Percentiles rank a stretch among this genome's conserved stretches.
Conservation (phyloP, 495 filamentous ascomycete genomes). For the Talaromyces nanjingensis region DNA sequence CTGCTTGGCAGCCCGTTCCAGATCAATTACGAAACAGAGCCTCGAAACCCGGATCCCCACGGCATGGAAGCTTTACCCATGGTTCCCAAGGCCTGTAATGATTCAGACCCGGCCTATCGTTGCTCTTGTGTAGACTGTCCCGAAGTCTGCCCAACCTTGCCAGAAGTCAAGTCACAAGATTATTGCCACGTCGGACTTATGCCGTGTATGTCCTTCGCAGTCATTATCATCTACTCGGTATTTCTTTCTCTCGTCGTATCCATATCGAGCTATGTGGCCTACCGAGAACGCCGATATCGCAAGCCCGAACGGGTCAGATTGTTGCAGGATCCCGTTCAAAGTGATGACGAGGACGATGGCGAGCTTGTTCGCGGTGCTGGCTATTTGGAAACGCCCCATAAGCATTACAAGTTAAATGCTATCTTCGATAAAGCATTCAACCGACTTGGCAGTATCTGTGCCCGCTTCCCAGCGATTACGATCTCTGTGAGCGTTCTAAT, state of each 20-base stretch:
- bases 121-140: slow-evolving; percentile 94
- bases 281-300: slow-evolving; percentile 60
- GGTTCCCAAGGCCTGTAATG: slow-evolving; percentile 77
- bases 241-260: slow-evolving; percentile 61
- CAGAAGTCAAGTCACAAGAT: slow-evolving; percentile 56
- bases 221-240: slow-evolving; percentile 77
- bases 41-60: slow-evolving; percentile 42
- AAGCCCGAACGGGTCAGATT: slow-evolving; percentile 75
- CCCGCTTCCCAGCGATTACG: slow-evolving; percentile 76
- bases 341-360: slow-evolving; percentile 80
- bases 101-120: slow-evolving; percentile 71
- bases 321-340: slow-evolving; percentile 74
- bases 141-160: slow-evolving; percentile 72
- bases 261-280: slow-evolving; percentile 66
- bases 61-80: slow-evolving; percentile 61
- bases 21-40: slow-evolving; percentile 75
- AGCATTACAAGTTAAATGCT: slow-evolving; percentile 71
- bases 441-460: slow-evolving; percentile 72
- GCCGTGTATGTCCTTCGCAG: slow-evolving; percentile 86
- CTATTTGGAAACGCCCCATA: slow-evolving; percentile 59
- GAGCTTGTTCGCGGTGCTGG: slow-evolving; percentile 64
- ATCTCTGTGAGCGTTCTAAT: slow-evolving; percentile 63
- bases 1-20: slow-evolving; percentile 89
- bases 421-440: slow-evolving; percentile 73
- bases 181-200: slow-evolving; percentile 78